Percentiles rank a stretch among this genome's conserved stretches.
phyloP scores from a whole-genome alignment of 2,329 filamentous ascomycete species.

The Claviceps spartinae region DNA sequence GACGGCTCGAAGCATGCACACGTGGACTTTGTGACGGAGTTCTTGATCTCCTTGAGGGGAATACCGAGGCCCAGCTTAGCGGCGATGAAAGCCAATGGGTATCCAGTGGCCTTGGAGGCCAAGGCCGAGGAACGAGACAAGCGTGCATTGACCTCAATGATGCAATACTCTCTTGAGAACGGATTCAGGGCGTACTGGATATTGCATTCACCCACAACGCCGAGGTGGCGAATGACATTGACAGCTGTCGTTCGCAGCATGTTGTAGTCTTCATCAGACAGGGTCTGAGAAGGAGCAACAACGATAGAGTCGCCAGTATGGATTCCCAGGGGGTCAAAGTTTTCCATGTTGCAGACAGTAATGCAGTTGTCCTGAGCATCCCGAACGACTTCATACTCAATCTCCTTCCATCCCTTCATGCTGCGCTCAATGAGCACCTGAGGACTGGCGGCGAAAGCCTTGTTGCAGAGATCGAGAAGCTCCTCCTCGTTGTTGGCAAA shows the following conservation, averaged over 20 bases:
- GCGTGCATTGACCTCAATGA: constrained; percentile 97
- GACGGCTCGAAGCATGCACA: constrained; percentile 98
- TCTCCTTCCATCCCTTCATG: constrained; percentile 99
- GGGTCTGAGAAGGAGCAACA: constrained; percentile 89
- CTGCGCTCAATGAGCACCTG: constrained; percentile 94
- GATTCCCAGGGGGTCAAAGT: constrained; percentile 95
- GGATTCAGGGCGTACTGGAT: constrained; percentile 97
- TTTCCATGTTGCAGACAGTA: constrained; percentile 99
- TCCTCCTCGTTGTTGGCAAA: constrained; percentile 83
- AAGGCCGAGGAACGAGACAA: constrained; percentile 89
- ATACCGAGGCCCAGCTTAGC: constrained; percentile 93
- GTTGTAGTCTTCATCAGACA: constrained; percentile 97
- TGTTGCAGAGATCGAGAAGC: constrained; percentile 77
- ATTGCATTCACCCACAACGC: constrained; percentile 96
- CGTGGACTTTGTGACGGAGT: constrained; percentile 89
- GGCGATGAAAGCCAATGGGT: constrained; percentile 89
- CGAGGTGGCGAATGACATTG: constrained; percentile 92
- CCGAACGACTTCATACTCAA: constrained; percentile 96
- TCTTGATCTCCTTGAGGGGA: constrained; percentile 89
- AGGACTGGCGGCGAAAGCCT: constrained; percentile 87
- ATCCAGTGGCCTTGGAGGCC: constrained; percentile 93
- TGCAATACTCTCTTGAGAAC: constrained; percentile 91
- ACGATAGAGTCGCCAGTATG: constrained; percentile 98
- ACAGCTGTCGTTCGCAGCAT: constrained; percentile 96
- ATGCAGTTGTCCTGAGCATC: constrained; percentile 97